phyloP scores from a whole-genome alignment of 371 early-diverging fungal genomes.

The Mucor ambiguus region DNA sequence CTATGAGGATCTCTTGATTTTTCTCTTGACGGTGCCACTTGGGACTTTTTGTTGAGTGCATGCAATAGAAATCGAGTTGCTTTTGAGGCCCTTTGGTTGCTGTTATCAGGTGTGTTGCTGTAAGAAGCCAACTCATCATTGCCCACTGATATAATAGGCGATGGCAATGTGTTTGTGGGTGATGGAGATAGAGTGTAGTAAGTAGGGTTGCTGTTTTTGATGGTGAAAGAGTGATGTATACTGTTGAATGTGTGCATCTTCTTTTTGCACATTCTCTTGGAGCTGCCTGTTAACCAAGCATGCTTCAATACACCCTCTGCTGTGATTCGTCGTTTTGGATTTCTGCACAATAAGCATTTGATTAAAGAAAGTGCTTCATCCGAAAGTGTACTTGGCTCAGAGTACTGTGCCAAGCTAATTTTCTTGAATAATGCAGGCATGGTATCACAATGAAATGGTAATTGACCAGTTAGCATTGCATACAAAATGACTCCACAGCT shows the following conservation, averaged over 20 bases:
- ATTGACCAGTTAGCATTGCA: conserved; percentile 70
- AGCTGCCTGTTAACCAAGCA: conserved; percentile 60
- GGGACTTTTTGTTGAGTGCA: conserved; percentile 19
- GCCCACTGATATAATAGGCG: conserved; percentile 15
- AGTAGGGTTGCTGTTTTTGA: not conserved
- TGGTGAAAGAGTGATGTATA: not conserved
- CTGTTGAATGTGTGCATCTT: not conserved
- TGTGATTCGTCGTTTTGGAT: conserved; percentile 68
- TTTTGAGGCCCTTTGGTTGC: conserved; percentile 14
- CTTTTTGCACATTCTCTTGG: conserved; percentile 5
- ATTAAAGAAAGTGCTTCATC: conserved; percentile 52
- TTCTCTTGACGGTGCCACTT: conserved; percentile 21
- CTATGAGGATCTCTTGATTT: conserved; percentile 5
- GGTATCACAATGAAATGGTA: conserved; percentile 82
- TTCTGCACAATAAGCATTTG: conserved; percentile 51
- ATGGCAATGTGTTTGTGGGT: conserved; percentile 9
- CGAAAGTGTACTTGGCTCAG: conserved; percentile 49
- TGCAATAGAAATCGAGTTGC: conserved; percentile 13
- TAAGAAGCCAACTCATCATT: conserved; percentile 22
- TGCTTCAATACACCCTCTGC: conserved; percentile 75
- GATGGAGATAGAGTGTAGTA: not conserved
- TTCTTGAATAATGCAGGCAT: conserved; percentile 69
- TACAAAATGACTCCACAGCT: conserved; percentile 77
- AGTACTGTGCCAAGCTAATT: conserved; percentile 62
- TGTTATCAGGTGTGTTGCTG: not conserved